A percentile compares a stretch with the other conserved stretches of the same genome.
phyloP scores from a whole-genome alignment of 306 rosid species.

The Senna siamea region DNA sequence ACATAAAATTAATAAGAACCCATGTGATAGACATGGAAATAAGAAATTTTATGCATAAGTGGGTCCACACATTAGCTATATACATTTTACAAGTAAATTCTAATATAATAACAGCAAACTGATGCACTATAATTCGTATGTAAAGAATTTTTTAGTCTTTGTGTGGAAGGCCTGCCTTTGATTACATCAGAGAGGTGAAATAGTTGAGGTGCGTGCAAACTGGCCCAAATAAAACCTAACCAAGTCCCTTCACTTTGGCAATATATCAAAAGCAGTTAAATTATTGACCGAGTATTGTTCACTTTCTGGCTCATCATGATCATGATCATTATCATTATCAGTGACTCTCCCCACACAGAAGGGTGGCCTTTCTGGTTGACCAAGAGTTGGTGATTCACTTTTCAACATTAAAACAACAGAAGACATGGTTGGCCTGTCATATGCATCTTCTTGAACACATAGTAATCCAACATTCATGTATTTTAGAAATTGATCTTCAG shows the following conservation, averaged over 20 bases:
- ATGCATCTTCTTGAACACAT: constrained; percentile 61
- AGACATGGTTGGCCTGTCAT: constrained; percentile 59
- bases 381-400: constrained; percentile 33
- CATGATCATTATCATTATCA: background rate
- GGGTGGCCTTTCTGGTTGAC: constrained; percentile 45
- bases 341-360: constrained; percentile 44
- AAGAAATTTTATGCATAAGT: background rate
- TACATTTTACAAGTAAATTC: background rate
- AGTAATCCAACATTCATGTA: constrained; percentile 48
- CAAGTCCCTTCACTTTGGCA: constrained; percentile 23
- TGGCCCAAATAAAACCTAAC: background rate
- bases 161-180: too few relatives aligned
- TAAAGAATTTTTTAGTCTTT: background rate
- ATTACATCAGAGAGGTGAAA: too few relatives aligned
- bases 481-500: constrained; percentile 38
- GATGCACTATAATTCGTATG: background rate
- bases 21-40: constrained; percentile 1
- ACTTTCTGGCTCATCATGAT: background rate
- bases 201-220: too few relatives aligned
- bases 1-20: constrained; percentile 1
- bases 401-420: constrained; percentile 49
- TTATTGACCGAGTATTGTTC: constrained; percentile 33
- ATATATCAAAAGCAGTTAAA: constrained; percentile 39
- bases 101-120: background rate
- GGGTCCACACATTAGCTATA: background rate